Conservation (phyloP, 805 yeast species). For the Candida nitratophila region DNA sequence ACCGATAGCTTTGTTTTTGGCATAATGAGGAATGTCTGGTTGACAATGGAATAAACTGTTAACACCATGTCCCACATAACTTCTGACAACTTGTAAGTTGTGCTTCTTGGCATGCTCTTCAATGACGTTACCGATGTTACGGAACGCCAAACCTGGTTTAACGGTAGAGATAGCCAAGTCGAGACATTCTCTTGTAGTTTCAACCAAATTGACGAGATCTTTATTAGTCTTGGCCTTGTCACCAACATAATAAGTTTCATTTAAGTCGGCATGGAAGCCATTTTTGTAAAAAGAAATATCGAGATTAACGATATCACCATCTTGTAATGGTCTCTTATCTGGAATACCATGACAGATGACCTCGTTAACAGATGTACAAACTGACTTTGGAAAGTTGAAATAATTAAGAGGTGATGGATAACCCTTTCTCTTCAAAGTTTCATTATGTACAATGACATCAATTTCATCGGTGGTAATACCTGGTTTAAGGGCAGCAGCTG, state of each 20-base stretch:
- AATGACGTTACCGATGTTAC: slow-evolving; percentile 80
- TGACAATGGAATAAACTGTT: slow-evolving; percentile 83
- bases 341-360: slow-evolving; percentile 97
- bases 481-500: slow-evolving; percentile 76
- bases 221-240: slow-evolving; percentile 74
- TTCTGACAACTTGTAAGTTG: slow-evolving; percentile 78
- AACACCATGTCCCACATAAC: slow-evolving; percentile 93
- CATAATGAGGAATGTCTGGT: slow-evolving; percentile 92
- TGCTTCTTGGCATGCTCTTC: slow-evolving; percentile 79
- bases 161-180: slow-evolving; percentile 77
- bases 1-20: slow-evolving; percentile 88
- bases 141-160: slow-evolving; percentile 87
- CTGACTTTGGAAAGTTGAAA: slow-evolving; percentile 85
- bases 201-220: slow-evolving; percentile 83
- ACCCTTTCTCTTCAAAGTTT: slow-evolving; percentile 79
- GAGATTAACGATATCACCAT: slow-evolving; percentile 90
- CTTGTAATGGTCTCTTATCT: slow-evolving; percentile 76
- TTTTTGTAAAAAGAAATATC: slow-evolving; percentile 81
- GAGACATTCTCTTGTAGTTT: slow-evolving; percentile 82
- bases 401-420: slow-evolving; percentile 96
- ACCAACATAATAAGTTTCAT: slow-evolving; percentile 96
- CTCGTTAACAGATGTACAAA: slow-evolving; percentile 93
- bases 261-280: slow-evolving; percentile 91
- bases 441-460: slow-evolving; percentile 80
- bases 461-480: slow-evolving; percentile 93